phyloP scores from a whole-genome alignment of 345 rosid genomes.

The Arabidopsis thaliana region DNA sequence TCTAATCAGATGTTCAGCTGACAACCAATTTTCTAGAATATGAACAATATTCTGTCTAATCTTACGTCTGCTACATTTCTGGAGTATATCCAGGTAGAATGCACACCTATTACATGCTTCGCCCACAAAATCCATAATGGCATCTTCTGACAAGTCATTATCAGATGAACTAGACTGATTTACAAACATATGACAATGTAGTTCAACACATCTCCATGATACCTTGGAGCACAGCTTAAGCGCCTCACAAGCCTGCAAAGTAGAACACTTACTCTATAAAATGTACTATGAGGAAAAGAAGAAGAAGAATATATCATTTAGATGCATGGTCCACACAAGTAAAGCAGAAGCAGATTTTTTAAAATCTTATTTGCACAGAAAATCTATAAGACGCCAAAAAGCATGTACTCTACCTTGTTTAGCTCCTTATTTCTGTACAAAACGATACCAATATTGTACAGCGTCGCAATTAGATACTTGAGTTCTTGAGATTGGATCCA shows the following conservation, averaged over 20 bases:
- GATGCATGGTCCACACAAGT: slow-evolving; percentile 22
- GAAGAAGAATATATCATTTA: neutral
- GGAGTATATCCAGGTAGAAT: slow-evolving; percentile 75
- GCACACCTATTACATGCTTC: slow-evolving; percentile 70
- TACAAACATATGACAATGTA: slow-evolving; percentile 53
- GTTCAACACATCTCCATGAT: slow-evolving; percentile 70
- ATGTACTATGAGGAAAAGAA: neutral
- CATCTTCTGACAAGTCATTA: slow-evolving; percentile 58
- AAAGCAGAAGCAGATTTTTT: slow-evolving; percentile 25
- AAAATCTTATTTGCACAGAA: slow-evolving; percentile 8
- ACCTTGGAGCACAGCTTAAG: slow-evolving; percentile 71
- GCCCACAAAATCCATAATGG: slow-evolving; percentile 54
- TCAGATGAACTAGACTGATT: slow-evolving; percentile 42
- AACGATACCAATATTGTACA: slow-evolving; percentile 68
- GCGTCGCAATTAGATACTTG: slow-evolving; percentile 60
- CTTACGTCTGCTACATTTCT: slow-evolving; percentile 56
- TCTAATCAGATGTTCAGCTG: slow-evolving; percentile 57
- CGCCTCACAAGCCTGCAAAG: slow-evolving; percentile 79
- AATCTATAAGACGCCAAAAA: slow-evolving; percentile 14
- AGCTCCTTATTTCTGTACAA: slow-evolving; percentile 68
- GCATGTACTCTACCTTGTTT: slow-evolving; percentile 64
- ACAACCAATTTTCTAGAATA: slow-evolving; percentile 72
- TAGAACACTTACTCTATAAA: slow-evolving; percentile 21
- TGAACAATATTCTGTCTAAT: slow-evolving; percentile 48
- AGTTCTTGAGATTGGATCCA: slow-evolving; percentile 75